These are phyloP conservation scores for Debaryomyces hansenii DNA, from an alignment of 805 yeast genomes.

Conservation along the genomic window DNA sequence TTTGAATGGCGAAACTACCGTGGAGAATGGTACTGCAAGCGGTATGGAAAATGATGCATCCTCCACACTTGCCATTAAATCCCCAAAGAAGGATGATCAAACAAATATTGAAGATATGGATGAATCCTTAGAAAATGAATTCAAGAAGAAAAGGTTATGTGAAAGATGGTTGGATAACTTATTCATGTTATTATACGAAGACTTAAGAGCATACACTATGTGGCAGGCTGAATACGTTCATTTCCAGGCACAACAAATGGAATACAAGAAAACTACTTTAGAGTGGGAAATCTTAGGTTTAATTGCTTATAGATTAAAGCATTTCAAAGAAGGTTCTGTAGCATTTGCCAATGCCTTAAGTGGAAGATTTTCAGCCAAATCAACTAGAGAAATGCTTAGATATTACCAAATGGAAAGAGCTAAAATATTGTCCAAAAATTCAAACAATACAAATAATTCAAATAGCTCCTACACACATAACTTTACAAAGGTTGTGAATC, in stretches of 20 bases:
- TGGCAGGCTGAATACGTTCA: conserved; percentile 93
- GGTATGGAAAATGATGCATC: conserved; percentile 25
- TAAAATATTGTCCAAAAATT: conserved; percentile 30
- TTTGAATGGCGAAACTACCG: conserved; percentile 9
- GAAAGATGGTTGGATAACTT: conserved; percentile 74
- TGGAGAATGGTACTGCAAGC: conserved; percentile 7
- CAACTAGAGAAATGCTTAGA: conserved; percentile 71
- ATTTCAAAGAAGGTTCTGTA: conserved; percentile 79
- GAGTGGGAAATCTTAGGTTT: conserved; percentile 94
- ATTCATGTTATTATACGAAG: conserved; percentile 70
- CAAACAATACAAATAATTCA: conserved; percentile 10
- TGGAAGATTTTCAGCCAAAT: conserved; percentile 76
- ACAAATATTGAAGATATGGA: conserved; percentile 12
- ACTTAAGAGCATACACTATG: conserved; percentile 77
- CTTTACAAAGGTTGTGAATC: conserved; percentile 38
- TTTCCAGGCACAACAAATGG: conserved; percentile 82
- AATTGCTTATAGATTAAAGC: conserved; percentile 82
- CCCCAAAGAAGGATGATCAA: conserved; percentile 26
- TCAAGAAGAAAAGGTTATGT: conserved; percentile 65
- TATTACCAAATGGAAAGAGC: conserved; percentile 57
- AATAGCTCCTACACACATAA: conserved; percentile 22
- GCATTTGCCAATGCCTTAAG: conserved; percentile 76
- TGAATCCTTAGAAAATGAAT: conserved; percentile 36
- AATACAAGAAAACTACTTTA: conserved; percentile 70
- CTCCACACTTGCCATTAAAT: conserved; percentile 38